Evolutionary conservation across 345 rosid species (phyloP).

Genomic region (Aurinia saxatilis): DNA sequence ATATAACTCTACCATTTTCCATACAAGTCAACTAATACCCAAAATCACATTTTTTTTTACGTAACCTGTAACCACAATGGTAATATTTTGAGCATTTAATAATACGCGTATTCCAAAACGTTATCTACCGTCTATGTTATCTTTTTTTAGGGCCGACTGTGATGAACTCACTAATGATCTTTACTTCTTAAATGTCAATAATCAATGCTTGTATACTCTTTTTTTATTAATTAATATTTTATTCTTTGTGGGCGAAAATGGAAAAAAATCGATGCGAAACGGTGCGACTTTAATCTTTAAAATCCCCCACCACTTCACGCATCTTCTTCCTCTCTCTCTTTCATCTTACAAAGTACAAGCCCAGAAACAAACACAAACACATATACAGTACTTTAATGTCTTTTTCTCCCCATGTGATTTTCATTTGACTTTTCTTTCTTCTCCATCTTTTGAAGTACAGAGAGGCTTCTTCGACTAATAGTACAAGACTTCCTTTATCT

Average conservation of each 20-base stretch:
- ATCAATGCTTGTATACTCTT: neutral
- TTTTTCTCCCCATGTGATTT: conserved; percentile 24
- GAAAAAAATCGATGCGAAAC: neutral
- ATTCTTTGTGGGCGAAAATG: neutral
- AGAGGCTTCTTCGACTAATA: no score
- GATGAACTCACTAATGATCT: neutral
- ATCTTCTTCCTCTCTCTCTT: neutral
- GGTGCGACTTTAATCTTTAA: conserved; percentile 19
- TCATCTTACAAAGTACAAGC: neutral
- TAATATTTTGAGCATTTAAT: no score
- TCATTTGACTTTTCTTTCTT: conserved; percentile 15
- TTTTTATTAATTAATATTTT: neutral
- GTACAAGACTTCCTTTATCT: no score
- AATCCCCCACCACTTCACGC: conserved; percentile 13
- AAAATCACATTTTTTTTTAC: no score
- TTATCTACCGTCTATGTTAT: no score
- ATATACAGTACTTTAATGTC: conserved; percentile 6
- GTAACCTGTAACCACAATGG: no score
- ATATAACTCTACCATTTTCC: no score
- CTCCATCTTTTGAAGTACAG: neutral
- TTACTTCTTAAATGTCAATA: neutral
- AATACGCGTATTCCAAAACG: no score
- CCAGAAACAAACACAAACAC: neutral
- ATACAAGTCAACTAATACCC: no score
- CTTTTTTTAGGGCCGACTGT: no score